Evolutionary conservation across 768 basidiomycete genomes (phyloP), one percentile per base, ranked within the genome.

Genomic region (Daedaleopsis nitida): DNA sequence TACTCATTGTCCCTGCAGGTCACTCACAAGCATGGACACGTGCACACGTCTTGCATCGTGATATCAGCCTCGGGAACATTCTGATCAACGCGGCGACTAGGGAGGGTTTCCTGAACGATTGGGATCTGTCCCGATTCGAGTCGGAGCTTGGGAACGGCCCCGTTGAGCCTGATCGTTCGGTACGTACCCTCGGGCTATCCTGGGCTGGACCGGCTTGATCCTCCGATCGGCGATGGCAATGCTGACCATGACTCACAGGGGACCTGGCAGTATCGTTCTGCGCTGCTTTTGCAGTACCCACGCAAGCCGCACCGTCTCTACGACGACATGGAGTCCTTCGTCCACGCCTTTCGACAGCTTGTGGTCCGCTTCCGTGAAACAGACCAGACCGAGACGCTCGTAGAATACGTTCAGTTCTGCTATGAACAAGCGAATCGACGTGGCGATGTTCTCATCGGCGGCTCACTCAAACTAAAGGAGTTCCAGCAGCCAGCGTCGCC

Each of bases 291-390:
- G 6, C 37, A 34, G 2, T 57, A 21, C 38, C 47, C 56, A 11
- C 16, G 19, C 12, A 49, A 21, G 14, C 56, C 48, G 19, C 23
- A 50, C 16, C 10, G 17, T 5, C 35, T 50, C n/a, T 49, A 34
- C 16, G 56, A 57, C 19, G 56, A 57, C 35, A 9, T 57, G 14
- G 56, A 57, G 38, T 57, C 56, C 5, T 57, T 57, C 16, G n/a
- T 57, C 16, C 56, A 57, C 16, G 47, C 47, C 35, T 37, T 49
- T 11, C 45, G 27, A 19, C 49, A 34, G 16, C 39, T 32, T 21
- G 35, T 23, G 1, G 11, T 50, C 1, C 47, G 48, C 21, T 57
- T 24, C 47, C 21, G 23, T 24, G 10, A 24, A 13, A 24, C 21
- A 5, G 23, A 19, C 44, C 2, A n/a, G 4, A 42, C 39, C 4